Evolutionary conservation across 2,329 filamentous ascomycete species (phyloP), one percentile per base, ranked within the genome.

Genomic region (Paecilomyces variotii): DNA sequence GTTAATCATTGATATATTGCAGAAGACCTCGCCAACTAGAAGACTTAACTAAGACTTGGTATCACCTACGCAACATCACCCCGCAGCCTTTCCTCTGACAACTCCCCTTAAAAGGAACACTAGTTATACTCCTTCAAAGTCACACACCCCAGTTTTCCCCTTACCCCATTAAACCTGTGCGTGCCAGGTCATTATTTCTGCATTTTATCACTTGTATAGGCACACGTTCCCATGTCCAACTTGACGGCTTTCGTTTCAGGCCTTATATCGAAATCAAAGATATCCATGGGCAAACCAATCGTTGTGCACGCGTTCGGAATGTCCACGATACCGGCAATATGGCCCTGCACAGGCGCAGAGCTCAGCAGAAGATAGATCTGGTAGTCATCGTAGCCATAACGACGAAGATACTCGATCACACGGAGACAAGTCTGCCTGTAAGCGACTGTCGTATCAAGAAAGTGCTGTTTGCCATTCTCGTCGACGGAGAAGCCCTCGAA

Each of bases 401-500:
- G 80, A 50, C 84, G 81, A 60, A 94, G 78, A 71, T 93, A 94
- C 74, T 94, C 89, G 70, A 94, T 91, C 55, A 85, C 86, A 14
- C 89, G 81, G 30, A 95, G 77, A 63, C 83, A 87, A 0, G 89
- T 91, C 78, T 96, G 90, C 10, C 91, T 82, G 69, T 96, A 96
- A 4, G 91, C 91, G 3, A 96, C 85, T 0, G 90, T 91, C 1
- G 91, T 86, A 72, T 96, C 91, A 73, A 95, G 80, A 70, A 90
- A 96, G 70, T 95, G 89, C 76, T 96, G 92, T 74, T 91, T 94
- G 7, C 92, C 92, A 28, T 89, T 76, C 74, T 95, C 85, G 67
- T 96, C 92, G 24, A 96, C 92, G 0, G 85, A 89, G 76, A 97
- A 97, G 0, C 92, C 92, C 70, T 96, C 90, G 67, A 94, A 94